Evolutionary conservation across 768 basidiomycete genomes (phyloP).

Genomic region (Suillus placidus): DNA sequence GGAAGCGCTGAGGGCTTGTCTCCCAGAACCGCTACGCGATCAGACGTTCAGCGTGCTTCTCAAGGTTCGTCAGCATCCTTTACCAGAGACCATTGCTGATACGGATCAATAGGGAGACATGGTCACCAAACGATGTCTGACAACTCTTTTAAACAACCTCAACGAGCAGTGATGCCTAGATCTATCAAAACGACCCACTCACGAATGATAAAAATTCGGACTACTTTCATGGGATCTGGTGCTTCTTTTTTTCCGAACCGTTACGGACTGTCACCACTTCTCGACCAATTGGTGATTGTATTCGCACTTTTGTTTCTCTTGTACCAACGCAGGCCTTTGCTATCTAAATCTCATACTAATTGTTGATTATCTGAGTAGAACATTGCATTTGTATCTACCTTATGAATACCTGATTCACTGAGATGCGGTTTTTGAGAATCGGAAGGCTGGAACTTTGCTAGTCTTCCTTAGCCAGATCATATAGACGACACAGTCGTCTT

Average conservation of each 20-base stretch:
- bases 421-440: neutral
- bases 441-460: neutral
- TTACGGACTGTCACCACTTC: slow-evolving; percentile 7
- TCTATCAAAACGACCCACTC: slow-evolving; percentile 4
- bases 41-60: slow-evolving; percentile 89
- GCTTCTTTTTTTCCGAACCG: neutral
- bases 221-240: neutral
- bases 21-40: slow-evolving; percentile 94
- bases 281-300: slow-evolving; percentile 23
- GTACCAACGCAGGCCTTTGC: slow-evolving; percentile 29
- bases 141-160: slow-evolving; percentile 87
- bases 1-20: slow-evolving; percentile 92
- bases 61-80: slow-evolving; percentile 57
- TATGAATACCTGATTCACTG: slow-evolving; percentile 24
- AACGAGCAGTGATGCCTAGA: slow-evolving; percentile 55
- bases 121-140: slow-evolving; percentile 95
- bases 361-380: slow-evolving; percentile 35
- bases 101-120: slow-evolving; percentile 74
- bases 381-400: slow-evolving; percentile 27
- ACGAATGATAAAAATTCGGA: slow-evolving; percentile 7
- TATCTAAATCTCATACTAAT: slow-evolving; percentile 36
- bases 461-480: neutral
- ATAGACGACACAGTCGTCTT: neutral
- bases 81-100: slow-evolving; percentile 17
- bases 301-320: slow-evolving; percentile 25